phyloP scores from a whole-genome alignment of 495 filamentous ascomycete genomes.

The Barbatosphaeria neglecta region DNA sequence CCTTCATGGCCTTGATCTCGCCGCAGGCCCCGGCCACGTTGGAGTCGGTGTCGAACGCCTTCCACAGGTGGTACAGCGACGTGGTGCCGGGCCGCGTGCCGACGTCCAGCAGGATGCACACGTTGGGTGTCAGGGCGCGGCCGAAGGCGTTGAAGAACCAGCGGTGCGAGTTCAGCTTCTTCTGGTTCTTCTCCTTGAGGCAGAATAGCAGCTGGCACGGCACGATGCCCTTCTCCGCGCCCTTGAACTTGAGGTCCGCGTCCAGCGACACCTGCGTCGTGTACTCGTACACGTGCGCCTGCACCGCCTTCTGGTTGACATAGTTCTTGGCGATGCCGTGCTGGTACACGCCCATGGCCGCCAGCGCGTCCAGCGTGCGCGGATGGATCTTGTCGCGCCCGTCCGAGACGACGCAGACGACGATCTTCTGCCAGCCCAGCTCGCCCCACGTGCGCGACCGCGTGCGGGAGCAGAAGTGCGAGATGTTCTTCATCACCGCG shows the following conservation, averaged over 20 bases:
- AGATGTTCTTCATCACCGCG: slow-evolving; percentile 95
- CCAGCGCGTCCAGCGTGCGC: slow-evolving; percentile 86
- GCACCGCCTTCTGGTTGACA: slow-evolving; percentile 77
- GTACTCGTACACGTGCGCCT: slow-evolving; percentile 96
- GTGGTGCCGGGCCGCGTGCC: slow-evolving; percentile 80
- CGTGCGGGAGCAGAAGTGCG: slow-evolving; percentile 84
- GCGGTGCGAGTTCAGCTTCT: slow-evolving; percentile 96
- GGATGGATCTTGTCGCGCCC: slow-evolving; percentile 91
- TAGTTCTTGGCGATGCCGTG: slow-evolving; percentile 97
- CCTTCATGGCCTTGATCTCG: slow-evolving; percentile 94
- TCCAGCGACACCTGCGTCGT: slow-evolving; percentile 97
- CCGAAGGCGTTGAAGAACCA: slow-evolving; percentile 99
- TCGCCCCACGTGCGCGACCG: slow-evolving; percentile 96
- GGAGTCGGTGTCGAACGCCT: slow-evolving; percentile 95
- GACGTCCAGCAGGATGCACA: slow-evolving; percentile 93
- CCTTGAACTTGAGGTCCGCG: slow-evolving; percentile 93
- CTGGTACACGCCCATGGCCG: slow-evolving; percentile 97
- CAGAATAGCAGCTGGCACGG: slow-evolving; percentile 98
- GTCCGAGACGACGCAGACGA: slow-evolving; percentile 91
- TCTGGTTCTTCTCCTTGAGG: slow-evolving; percentile 93
- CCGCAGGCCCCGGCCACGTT: slow-evolving; percentile 93
- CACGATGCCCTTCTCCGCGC: slow-evolving; percentile 97
- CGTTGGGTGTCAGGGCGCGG: slow-evolving; percentile 81
- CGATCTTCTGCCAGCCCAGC: slow-evolving; percentile 97
- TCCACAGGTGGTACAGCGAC: slow-evolving; percentile 96